These are phyloP conservation scores for Microcos paniculata DNA, from an alignment of 345 rosid species.

Conservation along the genomic window DNA sequence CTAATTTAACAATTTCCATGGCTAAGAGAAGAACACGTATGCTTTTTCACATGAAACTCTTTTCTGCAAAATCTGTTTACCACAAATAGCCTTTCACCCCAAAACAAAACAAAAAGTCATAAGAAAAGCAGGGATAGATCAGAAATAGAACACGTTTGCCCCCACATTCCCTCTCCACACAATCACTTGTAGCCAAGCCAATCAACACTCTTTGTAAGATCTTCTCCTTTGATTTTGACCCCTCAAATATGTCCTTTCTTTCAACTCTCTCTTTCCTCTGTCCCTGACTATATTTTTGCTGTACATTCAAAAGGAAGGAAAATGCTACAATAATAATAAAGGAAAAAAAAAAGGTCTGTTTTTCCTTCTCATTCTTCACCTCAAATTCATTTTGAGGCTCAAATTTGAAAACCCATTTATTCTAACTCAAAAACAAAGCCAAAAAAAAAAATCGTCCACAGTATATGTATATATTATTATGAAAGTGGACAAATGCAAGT, in stretches of 20 bases:
- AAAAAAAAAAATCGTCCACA: slow-evolving; percentile 7
- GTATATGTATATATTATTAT: slow-evolving; percentile 9
- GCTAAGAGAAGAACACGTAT: slow-evolving; percentile 5
- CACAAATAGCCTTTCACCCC: background rate
- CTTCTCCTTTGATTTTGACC: slow-evolving; percentile 29
- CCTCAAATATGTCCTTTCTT: slow-evolving; percentile 6
- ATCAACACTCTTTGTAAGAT: slow-evolving; percentile 39
- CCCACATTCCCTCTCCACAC: slow-evolving; percentile 26
- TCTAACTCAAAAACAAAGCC: background rate
- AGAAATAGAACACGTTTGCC: slow-evolving; percentile 42
- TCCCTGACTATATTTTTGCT: background rate
- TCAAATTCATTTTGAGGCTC: slow-evolving; percentile 31
- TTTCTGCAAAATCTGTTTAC: background rate
- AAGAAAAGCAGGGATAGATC: slow-evolving; percentile 24
- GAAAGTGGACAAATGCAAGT: no score
- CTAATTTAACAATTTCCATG: slow-evolving; percentile 1
- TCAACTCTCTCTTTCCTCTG: background rate
- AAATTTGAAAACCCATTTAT: slow-evolving; percentile 13
- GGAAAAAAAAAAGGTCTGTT: background rate
- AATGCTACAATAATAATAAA: background rate
- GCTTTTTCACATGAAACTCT: background rate
- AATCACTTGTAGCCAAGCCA: slow-evolving; percentile 42
- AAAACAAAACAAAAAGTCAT: background rate
- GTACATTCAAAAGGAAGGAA: background rate
- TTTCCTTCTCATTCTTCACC: slow-evolving; percentile 27